Conservation (phyloP, 1,284 basidiomycete species). For the Pisolithus thermaeus region DNA sequence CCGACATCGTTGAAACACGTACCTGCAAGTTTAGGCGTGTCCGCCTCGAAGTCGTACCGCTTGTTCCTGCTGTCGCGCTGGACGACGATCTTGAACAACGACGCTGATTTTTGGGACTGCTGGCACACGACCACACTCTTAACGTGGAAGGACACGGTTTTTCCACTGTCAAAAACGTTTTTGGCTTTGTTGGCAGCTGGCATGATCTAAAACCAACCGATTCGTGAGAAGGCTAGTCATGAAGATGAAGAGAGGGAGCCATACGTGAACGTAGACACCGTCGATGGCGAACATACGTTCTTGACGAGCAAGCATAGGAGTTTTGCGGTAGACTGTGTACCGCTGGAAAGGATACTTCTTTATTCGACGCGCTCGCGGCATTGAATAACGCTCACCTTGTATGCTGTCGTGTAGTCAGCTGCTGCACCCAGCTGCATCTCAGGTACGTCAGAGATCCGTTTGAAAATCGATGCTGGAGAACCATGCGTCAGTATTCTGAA, state of each 20-base stretch:
- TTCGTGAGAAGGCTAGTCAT: background rate
- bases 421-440: constrained; percentile 51
- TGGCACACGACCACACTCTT: constrained; percentile 82
- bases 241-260: constrained; percentile 20
- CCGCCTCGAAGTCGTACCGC: constrained; percentile 97
- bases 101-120: constrained; percentile 74
- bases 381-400: constrained; percentile 57
- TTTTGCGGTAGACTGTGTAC: constrained; percentile 92
- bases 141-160: constrained; percentile 91
- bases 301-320: constrained; percentile 88
- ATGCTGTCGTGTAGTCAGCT: constrained; percentile 67
- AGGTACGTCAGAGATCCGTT: constrained; percentile 73
- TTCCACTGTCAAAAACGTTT: constrained; percentile 81
- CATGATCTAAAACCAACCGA: constrained; percentile 62
- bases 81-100: constrained; percentile 83
- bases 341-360: constrained; percentile 43
- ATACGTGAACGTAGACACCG: constrained; percentile 89
- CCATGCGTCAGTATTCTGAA: constrained; percentile 1
- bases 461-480: constrained; percentile 81
- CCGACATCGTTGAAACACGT: background rate
- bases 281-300: constrained; percentile 92
- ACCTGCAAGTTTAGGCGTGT: constrained; percentile 78
- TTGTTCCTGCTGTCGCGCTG: constrained; percentile 73
- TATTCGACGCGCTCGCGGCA: too few relatives aligned
- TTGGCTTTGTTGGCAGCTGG: constrained; percentile 78